Conservation (phyloP, 2,329 filamentous ascomycete species). For the Cladorrhinum sp. region DNA sequence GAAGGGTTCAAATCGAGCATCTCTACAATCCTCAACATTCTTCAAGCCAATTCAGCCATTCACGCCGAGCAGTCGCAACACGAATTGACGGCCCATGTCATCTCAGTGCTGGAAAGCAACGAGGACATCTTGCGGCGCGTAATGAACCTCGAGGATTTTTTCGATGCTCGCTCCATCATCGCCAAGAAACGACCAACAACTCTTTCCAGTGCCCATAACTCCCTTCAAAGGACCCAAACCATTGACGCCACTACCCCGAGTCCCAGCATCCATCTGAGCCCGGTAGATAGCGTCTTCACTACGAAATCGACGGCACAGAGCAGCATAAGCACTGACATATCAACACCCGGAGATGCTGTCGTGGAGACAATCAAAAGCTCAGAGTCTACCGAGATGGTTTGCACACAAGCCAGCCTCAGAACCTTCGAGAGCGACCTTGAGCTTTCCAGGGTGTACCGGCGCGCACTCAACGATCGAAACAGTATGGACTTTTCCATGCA, state of each 20-base stretch:
- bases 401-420: neutral
- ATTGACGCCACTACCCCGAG: neutral
- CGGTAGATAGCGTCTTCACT: neutral
- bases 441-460: neutral
- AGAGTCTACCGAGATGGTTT: neutral
- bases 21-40: conserved; percentile 10
- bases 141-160: conserved; percentile 6
- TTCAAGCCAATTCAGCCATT: conserved; percentile 10
- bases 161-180: neutral
- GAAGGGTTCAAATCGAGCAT: conserved; percentile 13
- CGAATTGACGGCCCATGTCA: conserved; percentile 6
- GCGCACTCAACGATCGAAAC: neutral
- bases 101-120: conserved; percentile 1
- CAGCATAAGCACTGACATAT: neutral
- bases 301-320: neutral
- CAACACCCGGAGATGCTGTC: too few relatives aligned
- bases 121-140: neutral
- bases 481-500: neutral
- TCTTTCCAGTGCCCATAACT: neutral
- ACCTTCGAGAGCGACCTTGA: neutral
- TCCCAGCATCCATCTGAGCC: neutral
- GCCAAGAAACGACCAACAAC: neutral
- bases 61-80: conserved; percentile 5
- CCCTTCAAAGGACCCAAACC: neutral
- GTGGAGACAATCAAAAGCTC: too few relatives aligned